Evolutionary conservation across 1,139 yeast genomes (phyloP).

Genomic region (Candida smagusa): DNA sequence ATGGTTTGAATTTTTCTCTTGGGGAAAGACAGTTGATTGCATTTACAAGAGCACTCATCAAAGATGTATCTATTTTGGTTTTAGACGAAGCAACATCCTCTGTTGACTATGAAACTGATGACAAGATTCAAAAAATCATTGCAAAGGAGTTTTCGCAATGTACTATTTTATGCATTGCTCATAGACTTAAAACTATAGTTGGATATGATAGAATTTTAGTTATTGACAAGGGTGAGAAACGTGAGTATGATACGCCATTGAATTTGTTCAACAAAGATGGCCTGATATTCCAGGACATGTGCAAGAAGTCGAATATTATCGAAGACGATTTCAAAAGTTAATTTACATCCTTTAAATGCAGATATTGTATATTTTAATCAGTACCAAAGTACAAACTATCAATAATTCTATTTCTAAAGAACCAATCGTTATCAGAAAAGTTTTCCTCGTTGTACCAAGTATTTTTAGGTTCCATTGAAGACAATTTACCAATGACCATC

Average conservation of each 20-base stretch:
- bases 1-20: conserved; percentile 67
- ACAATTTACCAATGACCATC: conserved; percentile 68
- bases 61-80: conserved; percentile 62
- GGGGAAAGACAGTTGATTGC: conserved; percentile 79
- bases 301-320: conserved; percentile 33
- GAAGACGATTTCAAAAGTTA: conserved; percentile 12
- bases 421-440: conserved; percentile 50
- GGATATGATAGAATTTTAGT: conserved; percentile 65
- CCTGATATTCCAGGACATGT: conserved; percentile 43
- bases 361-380: conserved; percentile 16
- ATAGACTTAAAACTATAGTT: conserved; percentile 66
- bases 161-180: conserved; percentile 78
- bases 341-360: no score
- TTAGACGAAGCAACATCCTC: conserved; percentile 83
- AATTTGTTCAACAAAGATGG: conserved; percentile 36
- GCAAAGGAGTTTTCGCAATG: conserved; percentile 57
- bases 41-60: conserved; percentile 74
- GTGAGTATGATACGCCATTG: conserved; percentile 59
- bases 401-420: conserved; percentile 67
- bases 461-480: conserved; percentile 29
- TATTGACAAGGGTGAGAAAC: conserved; percentile 59
- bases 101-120: conserved; percentile 77
- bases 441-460: conserved; percentile 34
- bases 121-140: conserved; percentile 65
- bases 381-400: conserved; percentile 84